phyloP scores from a whole-genome alignment of 2,329 filamentous ascomycete genomes.

The Fusarium sp. region DNA sequence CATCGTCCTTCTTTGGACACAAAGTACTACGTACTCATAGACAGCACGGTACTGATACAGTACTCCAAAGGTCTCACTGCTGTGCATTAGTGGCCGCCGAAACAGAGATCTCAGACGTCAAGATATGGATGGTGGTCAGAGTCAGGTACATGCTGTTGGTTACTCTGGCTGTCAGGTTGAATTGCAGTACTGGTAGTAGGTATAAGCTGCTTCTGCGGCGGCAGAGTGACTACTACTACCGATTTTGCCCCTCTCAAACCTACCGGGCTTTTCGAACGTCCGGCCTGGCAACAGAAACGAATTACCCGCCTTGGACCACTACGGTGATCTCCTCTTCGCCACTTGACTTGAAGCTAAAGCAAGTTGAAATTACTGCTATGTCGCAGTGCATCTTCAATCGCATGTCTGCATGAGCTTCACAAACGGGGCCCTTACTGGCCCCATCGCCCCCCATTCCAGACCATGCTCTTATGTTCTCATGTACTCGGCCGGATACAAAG shows the following conservation, averaged over 20 bases:
- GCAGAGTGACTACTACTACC: slow-evolving; percentile 4
- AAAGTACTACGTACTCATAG: slow-evolving; percentile 30
- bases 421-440: slow-evolving; percentile 30
- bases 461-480: slow-evolving; percentile 28
- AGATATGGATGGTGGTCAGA: slow-evolving; percentile 37
- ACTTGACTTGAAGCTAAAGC: slow-evolving; percentile 40
- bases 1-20: slow-evolving; percentile 15
- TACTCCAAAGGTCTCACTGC: slow-evolving; percentile 35
- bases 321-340: slow-evolving; percentile 42
- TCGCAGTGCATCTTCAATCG: slow-evolving; percentile 39
- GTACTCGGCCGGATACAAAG: slow-evolving; percentile 25
- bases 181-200: neutral
- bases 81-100: slow-evolving; percentile 49
- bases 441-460: slow-evolving; percentile 32
- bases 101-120: slow-evolving; percentile 47
- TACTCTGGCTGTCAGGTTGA: neutral
- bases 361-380: slow-evolving; percentile 41
- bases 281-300: slow-evolving; percentile 34
- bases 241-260: slow-evolving; percentile 33
- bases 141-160: slow-evolving; percentile 41
- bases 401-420: slow-evolving; percentile 42
- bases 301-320: slow-evolving; percentile 37
- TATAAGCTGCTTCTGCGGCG: slow-evolving; percentile 10
- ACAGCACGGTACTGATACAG: slow-evolving; percentile 24
- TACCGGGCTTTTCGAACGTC: slow-evolving; percentile 25